Evolutionary conservation across 441 rosid species (phyloP), one percentile per base, ranked within the genome.

Genomic region (Syzygium malaccense): DNA sequence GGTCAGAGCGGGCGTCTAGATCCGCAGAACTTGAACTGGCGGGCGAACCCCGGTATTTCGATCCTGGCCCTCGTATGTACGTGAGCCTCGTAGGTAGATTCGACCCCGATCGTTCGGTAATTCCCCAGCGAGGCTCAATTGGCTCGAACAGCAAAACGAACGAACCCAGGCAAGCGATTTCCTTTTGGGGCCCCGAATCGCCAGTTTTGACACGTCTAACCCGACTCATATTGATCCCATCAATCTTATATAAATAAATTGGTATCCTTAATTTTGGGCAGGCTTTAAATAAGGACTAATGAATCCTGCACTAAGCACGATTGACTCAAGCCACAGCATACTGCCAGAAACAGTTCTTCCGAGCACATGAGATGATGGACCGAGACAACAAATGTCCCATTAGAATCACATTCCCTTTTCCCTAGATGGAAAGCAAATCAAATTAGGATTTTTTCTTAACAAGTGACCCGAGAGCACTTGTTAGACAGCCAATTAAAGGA

Each of bases 361-460:
- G 8, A 55, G 56, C 54, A 14, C 17, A 14, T 53, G 15, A 53
- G 15, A 14, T 53, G 54, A 53, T 53, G 54, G 54, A 53, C 15
- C 54, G 54, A 26, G 23, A 45, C 48, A 5, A 62, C 0, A 0
- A 30, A 30, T 30, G 41, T 64, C 23, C 0, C 2, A 19, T 30
- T 0, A 18, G 25, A 68, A 68, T 68, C 8, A 5, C 2, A 0
- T 33, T 6, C 20, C 14, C 0, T 68, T 9, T 9, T 9, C 23
- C 14, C 18, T 4, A 2, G 12, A 32, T 17, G 23, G 3, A 66
- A 45, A 7, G 17, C 41, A 9, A 8, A 17, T 32, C 3, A 1
- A 8, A 10, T 30, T 17, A 8, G 23, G 75, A 17, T 30, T 30
- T 32, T 45, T 13, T 32, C 26, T 14, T 7, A 9, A 68, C 5